Percentiles rank a stretch among this genome's conserved stretches.
These are phyloP conservation scores for Coemansia pectinata DNA, from an alignment of 192 early-diverging fungal species.

Conservation along the genomic window DNA sequence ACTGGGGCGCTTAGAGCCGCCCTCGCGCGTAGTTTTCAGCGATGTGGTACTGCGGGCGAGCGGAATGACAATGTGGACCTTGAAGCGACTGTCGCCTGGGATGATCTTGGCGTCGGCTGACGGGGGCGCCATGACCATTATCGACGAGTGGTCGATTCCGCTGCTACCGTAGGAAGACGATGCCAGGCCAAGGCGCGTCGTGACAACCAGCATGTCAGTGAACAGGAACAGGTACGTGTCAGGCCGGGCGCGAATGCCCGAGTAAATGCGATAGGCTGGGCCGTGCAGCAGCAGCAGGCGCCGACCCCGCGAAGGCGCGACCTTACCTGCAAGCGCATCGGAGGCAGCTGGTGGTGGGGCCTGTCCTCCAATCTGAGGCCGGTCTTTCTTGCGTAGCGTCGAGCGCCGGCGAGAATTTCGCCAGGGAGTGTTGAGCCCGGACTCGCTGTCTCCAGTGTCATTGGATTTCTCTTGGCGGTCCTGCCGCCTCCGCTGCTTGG, in stretches of 20 bases:
- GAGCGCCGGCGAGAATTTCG: constrained; percentile 45
- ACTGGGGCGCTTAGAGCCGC: constrained; percentile 42
- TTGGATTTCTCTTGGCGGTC: not conserved
- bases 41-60: constrained; percentile 19
- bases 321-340: not conserved
- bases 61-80: constrained; percentile 48
- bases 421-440: constrained; percentile 30
- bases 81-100: constrained; percentile 31
- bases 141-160: not conserved
- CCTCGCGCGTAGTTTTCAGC: constrained; percentile 41
- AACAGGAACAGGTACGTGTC: constrained; percentile 57
- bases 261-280: constrained; percentile 45
- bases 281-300: constrained; percentile 54
- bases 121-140: constrained; percentile 33
- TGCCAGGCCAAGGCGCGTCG: constrained; percentile 14
- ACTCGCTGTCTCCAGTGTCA: not conserved
- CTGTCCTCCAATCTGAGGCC: not conserved
- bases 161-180: not conserved
- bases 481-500: constrained; percentile 6
- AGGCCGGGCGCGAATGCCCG: constrained; percentile 36
- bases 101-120: constrained; percentile 28
- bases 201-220: constrained; percentile 49
- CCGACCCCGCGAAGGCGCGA: not conserved
- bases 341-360: not conserved
- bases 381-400: constrained; percentile 38